phyloP scores from a whole-genome alignment of 1,284 basidiomycete genomes.

The Cutaneotrichosporon mucoides region DNA sequence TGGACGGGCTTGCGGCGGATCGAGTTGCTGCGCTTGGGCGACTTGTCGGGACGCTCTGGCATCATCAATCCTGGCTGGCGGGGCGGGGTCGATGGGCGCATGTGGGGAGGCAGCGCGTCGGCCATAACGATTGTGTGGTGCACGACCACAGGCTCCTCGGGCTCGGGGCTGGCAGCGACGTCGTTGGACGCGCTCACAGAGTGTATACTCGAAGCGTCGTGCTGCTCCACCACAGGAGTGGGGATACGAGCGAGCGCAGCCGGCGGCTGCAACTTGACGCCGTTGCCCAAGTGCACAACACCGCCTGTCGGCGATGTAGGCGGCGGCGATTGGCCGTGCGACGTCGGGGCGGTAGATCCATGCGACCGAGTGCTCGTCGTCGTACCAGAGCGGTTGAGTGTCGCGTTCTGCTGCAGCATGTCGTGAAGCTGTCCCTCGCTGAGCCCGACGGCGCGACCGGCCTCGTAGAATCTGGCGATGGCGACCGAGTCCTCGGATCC shows the following conservation, averaged over 20 bases:
- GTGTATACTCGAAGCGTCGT: not conserved
- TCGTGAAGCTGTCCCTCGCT: slow-evolving; percentile 34
- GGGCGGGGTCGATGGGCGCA: not conserved
- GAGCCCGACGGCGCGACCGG: slow-evolving; percentile 37
- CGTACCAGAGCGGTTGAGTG: slow-evolving; percentile 12
- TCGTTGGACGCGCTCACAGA: slow-evolving; percentile 2
- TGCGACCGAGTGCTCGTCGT: slow-evolving; percentile 11
- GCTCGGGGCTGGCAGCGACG: not conserved
- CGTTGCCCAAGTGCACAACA: not conserved
- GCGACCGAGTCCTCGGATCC: slow-evolving; percentile 28
- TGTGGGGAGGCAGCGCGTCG: slow-evolving; percentile 2
- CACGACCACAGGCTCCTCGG: slow-evolving; percentile 17
- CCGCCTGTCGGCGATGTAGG: not conserved
- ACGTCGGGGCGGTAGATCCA: slow-evolving; percentile 1
- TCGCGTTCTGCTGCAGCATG: slow-evolving; percentile 31
- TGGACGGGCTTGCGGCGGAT: slow-evolving; percentile 43
- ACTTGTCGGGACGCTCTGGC: not conserved
- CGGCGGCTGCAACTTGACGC: slow-evolving; percentile 1
- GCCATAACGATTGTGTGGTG: slow-evolving; percentile 36
- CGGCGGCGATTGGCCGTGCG: not conserved
- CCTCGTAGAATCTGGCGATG: slow-evolving; percentile 33
- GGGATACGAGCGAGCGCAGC: slow-evolving; percentile 2
- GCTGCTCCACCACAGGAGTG: slow-evolving; percentile 11
- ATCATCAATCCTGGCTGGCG: not conserved
- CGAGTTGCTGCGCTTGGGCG: slow-evolving; percentile 14